Evolutionary conservation across 2,329 filamentous ascomycete species (phyloP).

Genomic region (Aspergillus melleus): DNA sequence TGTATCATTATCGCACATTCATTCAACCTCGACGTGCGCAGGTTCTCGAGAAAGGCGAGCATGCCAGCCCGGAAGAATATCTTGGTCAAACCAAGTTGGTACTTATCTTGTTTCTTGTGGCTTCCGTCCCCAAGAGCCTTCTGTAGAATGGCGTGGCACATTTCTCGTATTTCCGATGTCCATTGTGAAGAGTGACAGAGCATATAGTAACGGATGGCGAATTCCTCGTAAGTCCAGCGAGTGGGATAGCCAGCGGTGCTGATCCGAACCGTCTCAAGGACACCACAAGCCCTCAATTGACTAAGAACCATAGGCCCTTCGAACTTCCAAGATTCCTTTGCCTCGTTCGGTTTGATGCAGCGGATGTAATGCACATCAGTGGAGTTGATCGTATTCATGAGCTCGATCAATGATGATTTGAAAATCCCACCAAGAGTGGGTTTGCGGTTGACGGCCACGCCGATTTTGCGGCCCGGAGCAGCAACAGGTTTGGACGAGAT

Average conservation of each 20-base stretch:
- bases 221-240: constrained; percentile 98
- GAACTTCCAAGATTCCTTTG: constrained; percentile 95
- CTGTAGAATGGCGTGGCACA: constrained; percentile 88
- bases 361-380: constrained; percentile 99
- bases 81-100: constrained; percentile 95
- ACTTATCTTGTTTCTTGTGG: constrained; percentile 80
- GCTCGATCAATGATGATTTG: constrained; percentile 95
- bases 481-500: constrained; percentile 72
- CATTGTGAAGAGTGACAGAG: constrained; percentile 84
- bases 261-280: constrained; percentile 95
- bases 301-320: constrained; percentile 98
- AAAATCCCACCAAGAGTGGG: constrained; percentile 97
- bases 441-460: constrained; percentile 90
- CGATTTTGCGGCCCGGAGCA: constrained; percentile 76
- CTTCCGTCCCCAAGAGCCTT: constrained; percentile 81
- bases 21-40: constrained; percentile 85
- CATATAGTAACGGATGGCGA: constrained; percentile 98
- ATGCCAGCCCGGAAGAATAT: constrained; percentile 99
- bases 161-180: constrained; percentile 90
- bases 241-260: constrained; percentile 97
- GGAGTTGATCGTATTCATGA: constrained; percentile 96
- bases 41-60: constrained; percentile 95
- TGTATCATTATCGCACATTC: constrained; percentile 97
- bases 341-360: constrained; percentile 98
- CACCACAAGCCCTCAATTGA: constrained; percentile 96